phyloP scores from a whole-genome alignment of 2,329 filamentous ascomycete species.

The Xylariaceae sp. region DNA sequence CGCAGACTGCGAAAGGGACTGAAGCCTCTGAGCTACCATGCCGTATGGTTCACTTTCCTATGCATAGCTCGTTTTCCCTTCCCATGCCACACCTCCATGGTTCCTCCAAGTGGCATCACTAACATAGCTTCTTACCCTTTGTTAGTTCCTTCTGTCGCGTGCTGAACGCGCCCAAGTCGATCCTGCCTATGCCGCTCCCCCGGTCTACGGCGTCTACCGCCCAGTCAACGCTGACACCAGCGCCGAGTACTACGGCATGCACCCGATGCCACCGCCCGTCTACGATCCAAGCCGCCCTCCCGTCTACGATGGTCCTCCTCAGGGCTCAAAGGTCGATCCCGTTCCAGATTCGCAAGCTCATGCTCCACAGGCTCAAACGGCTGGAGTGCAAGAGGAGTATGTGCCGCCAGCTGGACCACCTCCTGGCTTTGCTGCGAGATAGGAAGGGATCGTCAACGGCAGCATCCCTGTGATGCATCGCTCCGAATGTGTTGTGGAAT shows the following conservation, averaged over 20 bases:
- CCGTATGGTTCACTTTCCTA: slow-evolving; percentile 42
- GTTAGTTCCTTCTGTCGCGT: slow-evolving; percentile 49
- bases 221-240: slow-evolving; percentile 28
- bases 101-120: not conserved
- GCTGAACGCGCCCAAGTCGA: slow-evolving; percentile 43
- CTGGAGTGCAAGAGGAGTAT: slow-evolving; percentile 29
- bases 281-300: slow-evolving; percentile 56
- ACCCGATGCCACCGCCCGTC: slow-evolving; percentile 50
- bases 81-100: not conserved
- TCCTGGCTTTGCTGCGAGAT: slow-evolving; percentile 25
- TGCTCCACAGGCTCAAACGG: not conserved
- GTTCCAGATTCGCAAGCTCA: slow-evolving; percentile 35
- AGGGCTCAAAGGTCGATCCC: slow-evolving; percentile 50
- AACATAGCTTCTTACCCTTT: not conserved
- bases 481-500: not conserved
- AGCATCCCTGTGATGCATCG: not conserved
- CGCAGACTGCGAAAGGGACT: slow-evolving; percentile 60
- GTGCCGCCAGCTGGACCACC: slow-evolving; percentile 40
- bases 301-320: slow-evolving; percentile 47
- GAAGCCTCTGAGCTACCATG: slow-evolving; percentile 63
- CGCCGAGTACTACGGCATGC: slow-evolving; percentile 42
- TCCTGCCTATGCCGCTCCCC: slow-evolving; percentile 44
- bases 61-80: not conserved
- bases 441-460: not conserved
- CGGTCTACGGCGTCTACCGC: slow-evolving; percentile 37